Percentiles rank a stretch among this genome's conserved stretches.
Conservation (phyloP, 192 early-diverging fungal species). For the Linnemannia zychae region DNA sequence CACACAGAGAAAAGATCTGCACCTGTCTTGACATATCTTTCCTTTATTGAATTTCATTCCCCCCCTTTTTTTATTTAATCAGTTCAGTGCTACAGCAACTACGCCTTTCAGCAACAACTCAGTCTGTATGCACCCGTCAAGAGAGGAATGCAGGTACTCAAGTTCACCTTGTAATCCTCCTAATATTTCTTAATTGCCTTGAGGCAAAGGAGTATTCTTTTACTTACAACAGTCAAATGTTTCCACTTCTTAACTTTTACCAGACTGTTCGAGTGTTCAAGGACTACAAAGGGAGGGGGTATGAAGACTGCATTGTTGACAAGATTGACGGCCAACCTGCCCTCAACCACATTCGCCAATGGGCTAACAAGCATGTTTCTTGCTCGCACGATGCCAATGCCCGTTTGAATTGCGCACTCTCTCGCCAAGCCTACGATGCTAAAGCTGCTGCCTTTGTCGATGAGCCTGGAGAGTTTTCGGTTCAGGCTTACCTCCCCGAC, state of each 20-base stretch:
- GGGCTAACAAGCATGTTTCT: conserved; percentile 7
- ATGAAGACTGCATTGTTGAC: conserved; percentile 41
- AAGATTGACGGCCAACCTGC: conserved; percentile 40
- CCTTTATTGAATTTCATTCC: too few species aligned
- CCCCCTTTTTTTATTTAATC: not conserved
- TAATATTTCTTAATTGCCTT: too few species aligned
- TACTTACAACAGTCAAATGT: not conserved
- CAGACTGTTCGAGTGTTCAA: conserved; percentile 22
- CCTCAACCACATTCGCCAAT: not conserved
- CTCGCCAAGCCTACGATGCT: conserved; percentile 9
- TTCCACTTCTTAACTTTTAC: not conserved
- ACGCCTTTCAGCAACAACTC: conserved; percentile 19
- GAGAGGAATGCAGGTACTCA: conserved; percentile 23
- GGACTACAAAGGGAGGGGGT: conserved; percentile 6
- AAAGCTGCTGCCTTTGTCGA: not conserved
- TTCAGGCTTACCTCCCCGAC: conserved; percentile 14
- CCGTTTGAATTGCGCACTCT: conserved; percentile 40
- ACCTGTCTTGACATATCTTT: too few species aligned
- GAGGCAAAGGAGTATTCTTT: too few species aligned
- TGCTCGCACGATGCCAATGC: conserved; percentile 43
- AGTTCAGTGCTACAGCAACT: conserved; percentile 31
- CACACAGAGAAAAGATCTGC: too few species aligned
- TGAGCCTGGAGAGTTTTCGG: conserved; percentile 16
- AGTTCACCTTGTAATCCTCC: too few species aligned
- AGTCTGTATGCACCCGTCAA: conserved; percentile 29